Base-by-base conservation (phyloP, 129 eudicot genomes). In the Tanacetum coccineum region DNA sequence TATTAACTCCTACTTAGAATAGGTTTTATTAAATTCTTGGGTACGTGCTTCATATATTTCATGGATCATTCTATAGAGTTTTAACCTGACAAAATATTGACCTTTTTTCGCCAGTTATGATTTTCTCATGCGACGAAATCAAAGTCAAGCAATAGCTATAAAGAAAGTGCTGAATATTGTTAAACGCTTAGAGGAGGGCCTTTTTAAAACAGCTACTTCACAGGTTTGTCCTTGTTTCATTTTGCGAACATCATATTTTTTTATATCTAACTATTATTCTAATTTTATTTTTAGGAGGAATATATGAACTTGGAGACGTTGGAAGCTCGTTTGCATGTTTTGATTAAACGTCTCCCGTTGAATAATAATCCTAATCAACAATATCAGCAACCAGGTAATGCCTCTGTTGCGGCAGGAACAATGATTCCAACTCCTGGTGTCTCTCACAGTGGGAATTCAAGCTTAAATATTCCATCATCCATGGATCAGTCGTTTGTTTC, bases 371-470 rank as follows among this genome's bases (percentile, higher is more conserved):
- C 68, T 15, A 81, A 62, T 69, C 89, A 83, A 71, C 97, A 76
- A 64, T 68, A 71, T 59, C 70, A 88, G 22, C 90, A 81, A 22
- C 92, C 72, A 55, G 78, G 66, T 30, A 85, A 85, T 70, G 70
- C 86, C 70, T 79, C 95, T 11, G 68, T 87, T 55, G 66, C 86
- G 19, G 74, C 73, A 73, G 87, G 94, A 73, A 81, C 88, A 9
- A 91, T 91, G 97, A 91, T 91, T 50, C 97, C 97, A 64, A 91
- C 95, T 62, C 97, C 97, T 53, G 97, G 97, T 36, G 79, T 91
- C 74, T 78, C 83, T 60, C 97, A 85, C 75, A 83, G 74, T 68
- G 87, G 86, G 64, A 81, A 81, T 70, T 79, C 94, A 59, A 83
- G 72, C 68, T 49, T 85, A 52, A 69, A 70, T 68, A 75, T 71